Evolutionary conservation across 164 flowering plant genomes (phyloP), one percentile per base, ranked within the genome.

Genomic region (Macadamia tetraphylla): DNA sequence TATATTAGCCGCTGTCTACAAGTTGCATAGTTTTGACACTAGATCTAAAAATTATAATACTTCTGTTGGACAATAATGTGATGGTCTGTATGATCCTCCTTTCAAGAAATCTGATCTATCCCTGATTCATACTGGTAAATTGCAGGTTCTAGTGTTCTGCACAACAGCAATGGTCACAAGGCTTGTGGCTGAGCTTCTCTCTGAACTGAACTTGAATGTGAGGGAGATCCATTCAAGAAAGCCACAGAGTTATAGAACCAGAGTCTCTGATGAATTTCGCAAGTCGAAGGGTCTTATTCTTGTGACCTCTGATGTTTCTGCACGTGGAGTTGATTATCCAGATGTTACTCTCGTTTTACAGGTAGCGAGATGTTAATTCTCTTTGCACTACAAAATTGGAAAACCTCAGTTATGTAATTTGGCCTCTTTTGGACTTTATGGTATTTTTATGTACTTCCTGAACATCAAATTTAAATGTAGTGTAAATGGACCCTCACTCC

Each of bases 241-340:
- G 78, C 75, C 97, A 1, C 99, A 95, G 81, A 83, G 90, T 77
- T 92, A 91, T 68, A 89, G 99, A 76, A 91, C 97, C 48, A 81
- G 83, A 76, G 82, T 95, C 63, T 95, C 99, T 59, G 97, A 95
- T 77, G 99, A 95, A 74, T 95, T 95, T 70, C 79, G 99, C 58
- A 92, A 89, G 83, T 95, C 99, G 63, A 92, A 88, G 77, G 93
- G 98, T 73, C 88, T 95, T 62, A 89, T 95, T 72, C 96, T 95
- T 63, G 99, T 92, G 62, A 92, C 99, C 15, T 95, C 99, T 70
- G 99, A 95, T 83, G 99, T 95, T 14, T 95, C 99, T 76, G 99
- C 99, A 0, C 97, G 99, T 63, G 99, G 99, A 67, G 99, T 95
- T 57, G 99, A 92, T 78, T 95, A 95, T 78, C 99, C 99, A 15